A percentile compares a stretch with the other conserved stretches of the same genome.
These are phyloP conservation scores for Claviceps cyperi DNA, from an alignment of 2,329 filamentous ascomycete species.

Conservation along the genomic window DNA sequence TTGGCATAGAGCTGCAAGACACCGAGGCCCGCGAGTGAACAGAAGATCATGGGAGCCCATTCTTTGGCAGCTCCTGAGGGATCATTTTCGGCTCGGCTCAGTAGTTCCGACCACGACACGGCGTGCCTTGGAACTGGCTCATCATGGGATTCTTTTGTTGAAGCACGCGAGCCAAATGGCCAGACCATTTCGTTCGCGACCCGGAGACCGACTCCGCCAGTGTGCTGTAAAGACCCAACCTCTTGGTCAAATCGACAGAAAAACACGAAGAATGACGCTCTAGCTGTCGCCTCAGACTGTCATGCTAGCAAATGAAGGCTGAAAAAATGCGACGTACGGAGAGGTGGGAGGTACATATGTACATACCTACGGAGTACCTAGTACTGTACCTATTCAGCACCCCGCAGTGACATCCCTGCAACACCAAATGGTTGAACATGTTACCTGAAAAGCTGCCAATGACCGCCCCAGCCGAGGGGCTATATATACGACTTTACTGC, in stretches of 20 bases:
- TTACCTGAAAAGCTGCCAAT: not conserved
- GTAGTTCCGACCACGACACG: slow-evolving; percentile 25
- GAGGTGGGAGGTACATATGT: too few relatives aligned
- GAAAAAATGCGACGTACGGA: too few relatives aligned
- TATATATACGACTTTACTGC: too few relatives aligned
- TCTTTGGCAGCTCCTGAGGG: slow-evolving; percentile 22
- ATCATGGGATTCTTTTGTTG: slow-evolving; percentile 11
- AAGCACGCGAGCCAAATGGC: slow-evolving; percentile 22
- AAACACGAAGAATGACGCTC: too few relatives aligned
- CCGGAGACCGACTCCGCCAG: slow-evolving; percentile 11
- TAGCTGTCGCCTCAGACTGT: not conserved
- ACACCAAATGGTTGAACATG: not conserved
- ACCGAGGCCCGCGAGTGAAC: slow-evolving; percentile 23
- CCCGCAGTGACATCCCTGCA: not conserved
- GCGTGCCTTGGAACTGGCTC: slow-evolving; percentile 12
- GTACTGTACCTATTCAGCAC: not conserved
- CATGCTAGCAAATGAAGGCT: not conserved
- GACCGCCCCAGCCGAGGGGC: too few relatives aligned
- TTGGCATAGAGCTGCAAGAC: slow-evolving; percentile 47
- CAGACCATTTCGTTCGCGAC: slow-evolving; percentile 25
- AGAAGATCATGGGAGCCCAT: slow-evolving; percentile 24
- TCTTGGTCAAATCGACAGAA: not conserved
- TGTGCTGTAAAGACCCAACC: not conserved
- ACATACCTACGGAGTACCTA: too few relatives aligned
- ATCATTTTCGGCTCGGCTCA: slow-evolving; percentile 15